Base-by-base conservation (phyloP, 2,329 filamentous ascomycete species). In the Pseudogymnoascus sp. region DNA sequence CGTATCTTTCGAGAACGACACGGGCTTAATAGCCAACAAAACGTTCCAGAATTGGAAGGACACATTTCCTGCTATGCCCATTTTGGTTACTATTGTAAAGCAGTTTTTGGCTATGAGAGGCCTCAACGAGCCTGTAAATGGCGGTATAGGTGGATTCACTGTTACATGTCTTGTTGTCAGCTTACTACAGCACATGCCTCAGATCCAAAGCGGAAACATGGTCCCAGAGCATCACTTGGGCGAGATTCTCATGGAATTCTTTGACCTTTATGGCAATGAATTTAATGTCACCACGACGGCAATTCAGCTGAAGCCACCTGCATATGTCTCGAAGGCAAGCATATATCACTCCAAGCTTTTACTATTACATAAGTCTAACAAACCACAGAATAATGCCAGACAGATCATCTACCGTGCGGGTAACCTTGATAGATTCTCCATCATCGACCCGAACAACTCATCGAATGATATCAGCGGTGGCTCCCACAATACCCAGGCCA, bases 141-240 rank as follows among this genome's bases (percentile, higher is more conserved):
- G 94, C 61, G 94, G 94, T 2, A 85, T 99, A 60, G 94, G 94
- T 60, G 94, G 94, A 2, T 97, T 97, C 71, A 90, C 92, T 1
- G 88, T 96, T 65, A 97, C 93, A 61, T 99, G 94, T 77, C 80
- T 99, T 64, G 90, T 97, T 5, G 90, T 94, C 63, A 94, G 89
- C 77, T 85, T 96, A 74, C 76, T 97, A 54, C 89, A 96, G 71
- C 79, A 90, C 66, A 84, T 92, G 78, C 90, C 91, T 8, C 81
- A 86, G 64, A 78, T 87, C 1, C 84, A 89, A 67, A 84, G 81
- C 64, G 75, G 80, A 26, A 81, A 78, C 62, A 77, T 88, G 69
- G 71, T 80, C 4, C 78, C 82, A 1, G 79, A 85, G 37, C 80
- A 86, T 58, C 86, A 95, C 67, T 81, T 96, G 1, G 92, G 92